A percentile compares a stretch with the other conserved stretches of the same genome.
phyloP scores from a whole-genome alignment of 2,329 filamentous ascomycete genomes.

The Neoascochyta sp. region DNA sequence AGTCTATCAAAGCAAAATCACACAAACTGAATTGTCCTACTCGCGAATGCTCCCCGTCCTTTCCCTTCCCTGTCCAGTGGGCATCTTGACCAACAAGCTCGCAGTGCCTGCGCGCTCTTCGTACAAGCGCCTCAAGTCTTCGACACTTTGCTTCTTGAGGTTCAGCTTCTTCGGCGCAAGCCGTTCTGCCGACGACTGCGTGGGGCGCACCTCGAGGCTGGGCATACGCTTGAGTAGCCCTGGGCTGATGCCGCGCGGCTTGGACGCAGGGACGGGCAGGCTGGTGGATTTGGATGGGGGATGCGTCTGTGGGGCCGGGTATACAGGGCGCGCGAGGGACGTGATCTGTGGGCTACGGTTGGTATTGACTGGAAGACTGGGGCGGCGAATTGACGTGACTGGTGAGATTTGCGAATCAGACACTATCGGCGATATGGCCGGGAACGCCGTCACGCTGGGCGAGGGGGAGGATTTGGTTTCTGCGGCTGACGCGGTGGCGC shows the following conservation, averaged over 20 bases:
- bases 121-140: conserved; percentile 47
- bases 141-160: conserved; percentile 45
- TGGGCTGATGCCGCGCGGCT: conserved; percentile 38
- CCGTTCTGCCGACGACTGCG: conserved; percentile 11
- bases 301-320: conserved; percentile 16
- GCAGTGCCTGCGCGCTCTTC: conserved; percentile 47
- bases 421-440: conserved; percentile 15
- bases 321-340: conserved; percentile 38
- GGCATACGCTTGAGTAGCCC: conserved; percentile 47
- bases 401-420: conserved; percentile 11
- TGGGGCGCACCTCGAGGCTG: conserved; percentile 38
- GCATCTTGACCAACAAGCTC: conserved; percentile 24
- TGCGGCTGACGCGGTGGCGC: too few relatives aligned
- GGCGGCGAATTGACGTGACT: conserved; percentile 24
- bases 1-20: conserved; percentile 1
- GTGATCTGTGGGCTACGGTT: conserved; percentile 33
- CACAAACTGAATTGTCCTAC: conserved; percentile 1
- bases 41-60: conserved; percentile 7
- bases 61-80: too few relatives aligned
- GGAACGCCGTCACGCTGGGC: conserved; percentile 15
- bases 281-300: conserved; percentile 28
- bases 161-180: conserved; percentile 38
- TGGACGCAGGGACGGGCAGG: conserved; percentile 28
- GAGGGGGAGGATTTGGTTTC: too few relatives aligned
- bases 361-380: conserved; percentile 28